Evolutionary conservation across 1,284 basidiomycete genomes (phyloP), one percentile per base, ranked within the genome.

Genomic region (Ustilago crameri): DNA sequence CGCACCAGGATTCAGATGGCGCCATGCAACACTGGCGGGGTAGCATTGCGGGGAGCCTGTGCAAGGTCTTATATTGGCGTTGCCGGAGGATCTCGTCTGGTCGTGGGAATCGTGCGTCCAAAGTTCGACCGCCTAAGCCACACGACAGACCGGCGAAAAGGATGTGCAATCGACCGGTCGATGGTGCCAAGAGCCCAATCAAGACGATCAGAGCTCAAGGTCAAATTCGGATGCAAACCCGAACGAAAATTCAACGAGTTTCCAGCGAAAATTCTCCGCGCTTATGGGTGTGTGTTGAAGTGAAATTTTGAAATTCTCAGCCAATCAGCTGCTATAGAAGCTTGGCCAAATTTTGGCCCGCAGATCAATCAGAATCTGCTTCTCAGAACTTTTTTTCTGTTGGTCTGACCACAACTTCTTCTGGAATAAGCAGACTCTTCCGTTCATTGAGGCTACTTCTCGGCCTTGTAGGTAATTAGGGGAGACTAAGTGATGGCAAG

Each of bases 211-310:
- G 9, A 37, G 5, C 35, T 9, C 9, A 9, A n/a, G 35, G 5
- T n/a, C 15, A 7, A 37, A n/a, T 37, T 37, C 35, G 35, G 35
- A n/a, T n/a, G 35, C 17, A 23, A 47, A 47, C 40, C 52, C 45
- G 60, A 50, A 46, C 63, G 53, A 66, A 45, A 34, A 48, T 59
- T 20, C 52, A 61, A 53, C 64, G 58, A 67, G 60, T 45, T 67
- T 67, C 46, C 37, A 53, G 53, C 64, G 64, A 67, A 57, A 50
- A 61, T 55, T 61, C 57, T 67, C 64, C 64, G 64, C 22, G n/a
- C n/a, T n/a, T 40, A n/a, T 35, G 22, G 15, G 38, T 14, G 35
- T 14, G 17, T 40, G 26, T 23, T 10, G 34, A 34, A 32, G 24
- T 12, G 20, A 26, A 23, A 30, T 24, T 45, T 45, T 45, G 5